Evolutionary conservation across 768 basidiomycete species (phyloP).

Genomic region (Tephrocybe sp.): DNA sequence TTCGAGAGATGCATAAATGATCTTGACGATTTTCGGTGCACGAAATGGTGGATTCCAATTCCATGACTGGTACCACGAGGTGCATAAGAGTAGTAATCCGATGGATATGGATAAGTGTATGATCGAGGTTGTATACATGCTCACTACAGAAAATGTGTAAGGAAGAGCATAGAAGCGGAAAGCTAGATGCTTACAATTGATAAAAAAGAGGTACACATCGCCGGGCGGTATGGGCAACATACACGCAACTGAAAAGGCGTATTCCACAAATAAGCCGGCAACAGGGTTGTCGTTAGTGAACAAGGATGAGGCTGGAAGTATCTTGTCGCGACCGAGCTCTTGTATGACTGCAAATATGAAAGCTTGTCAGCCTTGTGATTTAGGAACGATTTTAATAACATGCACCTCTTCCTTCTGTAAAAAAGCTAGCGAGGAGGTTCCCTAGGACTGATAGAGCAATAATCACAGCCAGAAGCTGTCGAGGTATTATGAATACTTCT

Average conservation of each 20-base stretch:
- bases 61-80: constrained; percentile 34
- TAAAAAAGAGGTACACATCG: constrained; percentile 68
- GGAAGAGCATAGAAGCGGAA: not conserved
- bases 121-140: constrained; percentile 51
- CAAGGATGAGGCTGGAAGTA: constrained; percentile 60
- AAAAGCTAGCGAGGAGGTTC: constrained; percentile 58
- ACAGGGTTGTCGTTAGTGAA: constrained; percentile 67
- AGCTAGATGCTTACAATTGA: constrained; percentile 48
- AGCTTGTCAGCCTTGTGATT: not conserved
- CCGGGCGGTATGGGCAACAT: constrained; percentile 58
- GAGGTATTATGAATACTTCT: not conserved
- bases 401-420: constrained; percentile 57
- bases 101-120: constrained; percentile 57
- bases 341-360: constrained; percentile 49
- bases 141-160: not conserved
- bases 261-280: constrained; percentile 66
- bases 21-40: constrained; percentile 43
- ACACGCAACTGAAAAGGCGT: constrained; percentile 51
- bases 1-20: constrained; percentile 61
- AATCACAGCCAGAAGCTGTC: constrained; percentile 41
- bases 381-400: constrained; percentile 18
- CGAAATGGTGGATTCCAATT: constrained; percentile 64
- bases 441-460: constrained; percentile 64
- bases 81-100: constrained; percentile 60
- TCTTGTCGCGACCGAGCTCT: constrained; percentile 67